A percentile compares a stretch with the other conserved stretches of the same genome.
These are phyloP conservation scores for Euphorbia schlechtendalii DNA, from an alignment of 441 rosid genomes.

Conservation along the genomic window DNA sequence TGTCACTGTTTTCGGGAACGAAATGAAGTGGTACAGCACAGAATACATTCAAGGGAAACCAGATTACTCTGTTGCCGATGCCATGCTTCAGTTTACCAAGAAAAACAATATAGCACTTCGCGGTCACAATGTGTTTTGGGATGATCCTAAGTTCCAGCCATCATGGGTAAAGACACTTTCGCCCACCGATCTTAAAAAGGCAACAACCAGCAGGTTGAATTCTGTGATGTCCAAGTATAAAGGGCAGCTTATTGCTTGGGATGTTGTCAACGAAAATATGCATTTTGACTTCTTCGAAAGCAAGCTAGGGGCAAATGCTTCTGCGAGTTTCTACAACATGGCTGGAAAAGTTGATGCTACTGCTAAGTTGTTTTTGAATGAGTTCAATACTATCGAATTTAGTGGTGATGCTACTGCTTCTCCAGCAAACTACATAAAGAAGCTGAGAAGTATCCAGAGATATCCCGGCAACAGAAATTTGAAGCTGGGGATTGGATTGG, in stretches of 20 bases:
- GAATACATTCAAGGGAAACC: slow-evolving; percentile 27
- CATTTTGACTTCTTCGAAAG: slow-evolving; percentile 51
- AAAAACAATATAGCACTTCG: too few relatives aligned
- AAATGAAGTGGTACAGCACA: slow-evolving; percentile 75
- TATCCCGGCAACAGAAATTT: slow-evolving; percentile 23
- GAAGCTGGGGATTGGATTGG: slow-evolving; percentile 54
- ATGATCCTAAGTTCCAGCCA: too few relatives aligned
- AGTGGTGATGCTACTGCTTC: slow-evolving; percentile 30
- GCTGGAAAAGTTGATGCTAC: slow-evolving; percentile 33
- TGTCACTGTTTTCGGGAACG: slow-evolving; percentile 57
- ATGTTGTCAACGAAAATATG: too few relatives aligned
- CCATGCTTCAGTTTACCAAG: too few relatives aligned
- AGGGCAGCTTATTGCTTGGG: slow-evolving; percentile 42
- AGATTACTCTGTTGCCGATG: too few relatives aligned
- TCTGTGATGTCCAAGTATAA: slow-evolving; percentile 50
- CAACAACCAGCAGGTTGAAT: slow-evolving; percentile 27
- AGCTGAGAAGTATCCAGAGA: slow-evolving; percentile 36
- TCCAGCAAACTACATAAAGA: slow-evolving; percentile 43
- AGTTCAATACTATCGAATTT: slow-evolving; percentile 64
- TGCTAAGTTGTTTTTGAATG: slow-evolving; percentile 52
- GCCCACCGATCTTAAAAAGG: slow-evolving; percentile 23
- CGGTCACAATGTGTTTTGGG: too few relatives aligned
- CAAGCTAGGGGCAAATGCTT: slow-evolving; percentile 48
- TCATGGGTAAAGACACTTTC: too few relatives aligned
- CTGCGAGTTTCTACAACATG: slow-evolving; percentile 24